Base-by-base conservation (phyloP, 352 stramenopile genomes). In the Phytophthora hibernalis region DNA sequence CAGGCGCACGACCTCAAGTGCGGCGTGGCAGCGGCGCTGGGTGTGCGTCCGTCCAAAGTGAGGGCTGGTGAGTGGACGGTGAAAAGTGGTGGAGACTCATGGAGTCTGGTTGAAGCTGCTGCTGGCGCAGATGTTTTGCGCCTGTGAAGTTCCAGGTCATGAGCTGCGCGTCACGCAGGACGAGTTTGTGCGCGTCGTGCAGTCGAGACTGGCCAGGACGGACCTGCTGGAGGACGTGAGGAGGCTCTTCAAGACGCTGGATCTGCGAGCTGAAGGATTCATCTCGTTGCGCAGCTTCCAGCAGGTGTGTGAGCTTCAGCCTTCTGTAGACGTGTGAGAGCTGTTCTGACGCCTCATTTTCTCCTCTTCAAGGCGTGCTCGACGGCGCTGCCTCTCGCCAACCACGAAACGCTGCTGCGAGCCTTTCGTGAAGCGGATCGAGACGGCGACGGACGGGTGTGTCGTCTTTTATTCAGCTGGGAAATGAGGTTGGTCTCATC, bases 41-140 rank as follows among this genome's bases (percentile, higher is more conserved):
- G 84, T 3, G 81, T 91, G 16, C 80, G 81, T 12, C 72, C 84
- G 20, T 93, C 84, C n/a, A 91, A 90, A 69, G 69, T 72, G 42
- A 72, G 79, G 65, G 2, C 11, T 20, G 10, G n/a, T 24, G 15
- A 49, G 15, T 10, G 2, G 24, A 50, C 6, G n/a, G 13, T 16
- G 31, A 2, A 5, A 38, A 38, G 31, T 3, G 31, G 13, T 5
- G 10, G 31, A 38, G 13, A 38, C 31, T 24, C 22, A 13, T 28
- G 7, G 16, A 12, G n/a, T 5, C 2, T 18, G 12, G 35, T 21
- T 42, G 44, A 53, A 91, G 83, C 59, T 92, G 30, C 52, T 90
- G 47, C 57, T 92, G n/a, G 59, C 70, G 15, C 80, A 92, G 54
- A 75, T 92, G 54, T 92, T 92, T 58, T 31, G 21, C 4, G 45